Conservation (phyloP, 1,284 basidiomycete species). For the Melanopsichium pennsylvanicum region DNA sequence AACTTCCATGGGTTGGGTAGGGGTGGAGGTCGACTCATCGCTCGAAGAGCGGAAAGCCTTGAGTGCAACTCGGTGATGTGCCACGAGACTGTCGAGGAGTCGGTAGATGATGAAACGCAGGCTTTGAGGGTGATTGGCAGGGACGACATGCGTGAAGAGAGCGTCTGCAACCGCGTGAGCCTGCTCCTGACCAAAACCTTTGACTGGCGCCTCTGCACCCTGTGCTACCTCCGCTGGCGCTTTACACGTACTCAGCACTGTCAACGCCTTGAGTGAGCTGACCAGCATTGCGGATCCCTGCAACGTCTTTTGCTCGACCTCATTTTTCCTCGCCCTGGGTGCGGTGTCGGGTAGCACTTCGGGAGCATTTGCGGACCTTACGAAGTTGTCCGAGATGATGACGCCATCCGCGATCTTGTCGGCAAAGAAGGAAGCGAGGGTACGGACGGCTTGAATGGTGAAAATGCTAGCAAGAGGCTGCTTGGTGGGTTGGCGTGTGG, state of each 20-base stretch:
- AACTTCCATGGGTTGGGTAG: constrained; percentile 19
- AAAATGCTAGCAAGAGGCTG: constrained; percentile 74
- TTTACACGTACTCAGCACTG: constrained; percentile 69
- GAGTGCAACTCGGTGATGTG: constrained; percentile 71
- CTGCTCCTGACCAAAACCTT: constrained; percentile 77
- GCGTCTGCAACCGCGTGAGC: constrained; percentile 74
- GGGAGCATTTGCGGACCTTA: constrained; percentile 40
- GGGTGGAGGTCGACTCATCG: background rate
- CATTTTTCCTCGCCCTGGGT: constrained; percentile 29
- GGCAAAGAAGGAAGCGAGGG: constrained; percentile 82
- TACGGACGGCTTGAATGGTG: constrained; percentile 77
- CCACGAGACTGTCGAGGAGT: constrained; percentile 82
- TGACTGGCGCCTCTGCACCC: constrained; percentile 58
- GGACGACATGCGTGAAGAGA: constrained; percentile 79
- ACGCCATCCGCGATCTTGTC: constrained; percentile 86
- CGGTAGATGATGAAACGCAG: constrained; percentile 82
- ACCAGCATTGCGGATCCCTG: constrained; percentile 57
- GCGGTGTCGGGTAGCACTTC: constrained; percentile 52
- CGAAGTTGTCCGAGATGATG: constrained; percentile 49
- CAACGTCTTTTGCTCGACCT: constrained; percentile 49
- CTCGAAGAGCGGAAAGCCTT: constrained; percentile 13
- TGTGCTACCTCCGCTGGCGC: constrained; percentile 4
- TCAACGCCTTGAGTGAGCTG: constrained; percentile 73
- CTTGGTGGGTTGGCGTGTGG: background rate
- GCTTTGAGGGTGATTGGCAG: constrained; percentile 82